These are phyloP conservation scores for Vinca major DNA, from an alignment of 305 asterid genomes.

Conservation along the genomic window DNA sequence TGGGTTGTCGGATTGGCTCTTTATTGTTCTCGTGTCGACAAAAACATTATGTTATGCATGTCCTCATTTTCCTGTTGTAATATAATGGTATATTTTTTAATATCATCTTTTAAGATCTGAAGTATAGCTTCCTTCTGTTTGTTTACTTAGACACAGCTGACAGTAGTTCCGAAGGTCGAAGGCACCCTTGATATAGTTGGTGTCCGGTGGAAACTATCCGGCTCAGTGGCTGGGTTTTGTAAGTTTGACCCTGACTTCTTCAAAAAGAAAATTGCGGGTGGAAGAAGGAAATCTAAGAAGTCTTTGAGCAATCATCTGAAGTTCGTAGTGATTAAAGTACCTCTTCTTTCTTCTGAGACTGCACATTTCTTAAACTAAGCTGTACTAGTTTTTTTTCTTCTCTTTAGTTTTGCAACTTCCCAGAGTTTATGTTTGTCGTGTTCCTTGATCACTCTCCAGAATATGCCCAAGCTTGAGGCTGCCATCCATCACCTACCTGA, in stretches of 20 bases:
- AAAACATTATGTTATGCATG: too few species aligned
- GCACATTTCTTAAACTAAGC: constrained; percentile 3
- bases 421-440: constrained; percentile 1
- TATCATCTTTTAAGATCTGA: background rate
- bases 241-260: constrained; percentile 55
- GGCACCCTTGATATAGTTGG: constrained; percentile 81
- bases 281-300: constrained; percentile 47
- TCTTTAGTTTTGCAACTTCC: background rate
- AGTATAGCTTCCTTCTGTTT: constrained; percentile 12
- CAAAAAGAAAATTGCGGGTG: constrained; percentile 47
- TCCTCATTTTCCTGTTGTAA: background rate
- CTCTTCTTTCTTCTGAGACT: constrained; percentile 12
- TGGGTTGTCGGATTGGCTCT: background rate
- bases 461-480: constrained; percentile 88
- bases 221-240: constrained; percentile 66
- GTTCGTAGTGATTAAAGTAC: constrained; percentile 84
- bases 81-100: background rate
- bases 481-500: constrained; percentile 51
- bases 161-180: constrained; percentile 72
- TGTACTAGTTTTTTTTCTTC: constrained; percentile 9
- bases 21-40: background rate
- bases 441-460: constrained; percentile 41
- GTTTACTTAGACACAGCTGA: constrained; percentile 66
- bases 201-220: constrained; percentile 95
- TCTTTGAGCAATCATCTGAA: constrained; percentile 49